Base-by-base conservation (phyloP, 805 yeast genomes). In the Kuraishia piskuri region DNA sequence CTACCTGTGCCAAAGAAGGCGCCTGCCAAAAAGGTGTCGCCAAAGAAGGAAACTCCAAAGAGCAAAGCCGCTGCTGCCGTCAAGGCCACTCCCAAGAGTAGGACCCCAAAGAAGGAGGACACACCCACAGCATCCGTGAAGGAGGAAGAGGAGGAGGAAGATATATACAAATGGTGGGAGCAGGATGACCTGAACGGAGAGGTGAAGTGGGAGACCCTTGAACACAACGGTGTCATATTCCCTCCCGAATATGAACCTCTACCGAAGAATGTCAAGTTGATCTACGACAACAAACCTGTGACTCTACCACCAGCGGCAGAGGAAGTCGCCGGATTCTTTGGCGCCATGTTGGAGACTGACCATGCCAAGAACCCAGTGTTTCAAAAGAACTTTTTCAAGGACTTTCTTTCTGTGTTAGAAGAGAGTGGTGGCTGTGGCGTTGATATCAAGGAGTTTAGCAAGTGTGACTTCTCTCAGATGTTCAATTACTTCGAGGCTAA, bases 241-340 rank as follows among this genome's bases (percentile, higher is more conserved):
- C 97, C 99, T 1, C 97, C 98, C 0, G 86, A 82, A 2, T 92
- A 92, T 66, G 91, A 86, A 63, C 90, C 94, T 2, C 70, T 92
- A 48, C 98, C 98, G 0, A 71, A 79, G 4, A 77, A 80, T 61
- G 87, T 91, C 45, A 88, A 86, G 63, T 61, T 92, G 52, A 76
- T 80, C 55, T 91, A 92, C 62, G 86, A 86, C 59, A 89, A 88
- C 0, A 76, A 79, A 58, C 88, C 94, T 0, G 91, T 91, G 0
- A 73, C 73, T 25, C 73, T 92, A 54, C 92, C 96, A 1, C 70
- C 73, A 0, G 87, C 76, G 53, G 97, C 97, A 2, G 99, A 92
- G 69, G 98, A 92, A 68, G 97, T 92, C 37, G 98, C 97, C 0
- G 97, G 97, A 0, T 92, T 90, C 63, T 92, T 78, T 67, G 98